A percentile compares a stretch with the other conserved stretches of the same genome.
These are phyloP conservation scores for Arabis hirsuta DNA, from an alignment of 345 rosid species.

Conservation along the genomic window DNA sequence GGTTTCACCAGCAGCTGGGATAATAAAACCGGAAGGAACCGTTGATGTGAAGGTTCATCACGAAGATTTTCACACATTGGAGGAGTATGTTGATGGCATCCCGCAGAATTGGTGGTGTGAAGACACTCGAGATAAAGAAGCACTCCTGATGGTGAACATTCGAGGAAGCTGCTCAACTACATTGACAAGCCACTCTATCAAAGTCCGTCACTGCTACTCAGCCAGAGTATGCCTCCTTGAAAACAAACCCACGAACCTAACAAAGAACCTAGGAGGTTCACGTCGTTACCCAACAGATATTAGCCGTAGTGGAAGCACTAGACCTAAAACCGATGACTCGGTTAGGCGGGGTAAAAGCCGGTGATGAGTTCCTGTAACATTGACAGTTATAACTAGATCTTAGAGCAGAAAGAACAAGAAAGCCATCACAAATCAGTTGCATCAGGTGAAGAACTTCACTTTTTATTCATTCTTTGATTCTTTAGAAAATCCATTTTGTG, in stretches of 20 bases:
- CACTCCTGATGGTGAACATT: constrained; percentile 55
- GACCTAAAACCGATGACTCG: constrained; percentile 26
- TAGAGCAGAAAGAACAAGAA: constrained; percentile 34
- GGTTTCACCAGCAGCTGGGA: constrained; percentile 81
- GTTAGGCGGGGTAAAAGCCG: constrained; percentile 36
- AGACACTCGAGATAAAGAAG: constrained; percentile 89
- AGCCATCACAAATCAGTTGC: constrained; percentile 24
- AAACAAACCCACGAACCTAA: constrained; percentile 36
- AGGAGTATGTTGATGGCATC: constrained; percentile 81
- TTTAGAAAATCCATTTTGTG: constrained; percentile 26
- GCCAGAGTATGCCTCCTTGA: constrained; percentile 49
- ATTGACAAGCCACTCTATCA: constrained; percentile 54
- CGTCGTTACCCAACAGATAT: constrained; percentile 30
- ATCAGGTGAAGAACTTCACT: constrained; percentile 30
- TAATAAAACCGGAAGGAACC: constrained; percentile 63
- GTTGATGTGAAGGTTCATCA: constrained; percentile 73
- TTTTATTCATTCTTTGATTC: constrained; percentile 38
- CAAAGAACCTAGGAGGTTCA: constrained; percentile 49
- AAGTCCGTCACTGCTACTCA: constrained; percentile 72
- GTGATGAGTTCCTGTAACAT: constrained; percentile 35
- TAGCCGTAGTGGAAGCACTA: constrained; percentile 38
- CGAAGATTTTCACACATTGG: constrained; percentile 73
- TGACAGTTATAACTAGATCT: constrained; percentile 36
- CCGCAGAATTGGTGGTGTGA: constrained; percentile 96
- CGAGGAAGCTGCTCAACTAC: constrained; percentile 69